phyloP scores from a whole-genome alignment of 129 eudicot genomes.

The Erigeron canadensis region DNA sequence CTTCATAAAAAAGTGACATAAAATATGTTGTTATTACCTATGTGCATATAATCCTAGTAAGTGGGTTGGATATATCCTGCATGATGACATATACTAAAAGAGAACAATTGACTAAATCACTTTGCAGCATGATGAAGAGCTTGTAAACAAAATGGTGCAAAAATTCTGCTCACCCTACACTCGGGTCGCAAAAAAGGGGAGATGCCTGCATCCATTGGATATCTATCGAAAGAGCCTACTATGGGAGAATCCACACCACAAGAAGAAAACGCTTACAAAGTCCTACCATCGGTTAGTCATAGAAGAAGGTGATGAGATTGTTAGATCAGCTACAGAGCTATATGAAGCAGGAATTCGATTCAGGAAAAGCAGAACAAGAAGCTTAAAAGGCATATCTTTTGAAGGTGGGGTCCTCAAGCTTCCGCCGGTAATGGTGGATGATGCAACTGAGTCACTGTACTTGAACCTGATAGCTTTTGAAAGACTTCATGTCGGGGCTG shows the following conservation, averaged over 20 bases:
- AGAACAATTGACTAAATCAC: not conserved
- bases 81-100: too few species aligned
- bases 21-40: too few species aligned
- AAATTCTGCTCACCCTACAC: conserved; percentile 40
- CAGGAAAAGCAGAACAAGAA: conserved; percentile 42
- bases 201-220: conserved; percentile 51
- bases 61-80: too few species aligned
- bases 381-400: conserved; percentile 61
- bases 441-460: conserved; percentile 51
- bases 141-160: conserved; percentile 45
- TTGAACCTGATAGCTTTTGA: conserved; percentile 71
- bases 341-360: conserved; percentile 64
- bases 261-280: conserved; percentile 19
- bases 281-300: conserved; percentile 26
- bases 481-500: conserved; percentile 71
- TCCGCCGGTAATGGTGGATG: conserved; percentile 61
- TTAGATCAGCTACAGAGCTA: conserved; percentile 60
- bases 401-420: conserved; percentile 49
- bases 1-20: too few species aligned
- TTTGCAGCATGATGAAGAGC: conserved; percentile 39
- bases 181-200: conserved; percentile 32
- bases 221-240: conserved; percentile 53
- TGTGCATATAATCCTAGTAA: too few species aligned
- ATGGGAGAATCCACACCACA: conserved; percentile 42
- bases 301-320: conserved; percentile 41